These are phyloP conservation scores for Phytophthora foliorum DNA, from an alignment of 352 stramenopile genomes.

Conservation along the genomic window DNA sequence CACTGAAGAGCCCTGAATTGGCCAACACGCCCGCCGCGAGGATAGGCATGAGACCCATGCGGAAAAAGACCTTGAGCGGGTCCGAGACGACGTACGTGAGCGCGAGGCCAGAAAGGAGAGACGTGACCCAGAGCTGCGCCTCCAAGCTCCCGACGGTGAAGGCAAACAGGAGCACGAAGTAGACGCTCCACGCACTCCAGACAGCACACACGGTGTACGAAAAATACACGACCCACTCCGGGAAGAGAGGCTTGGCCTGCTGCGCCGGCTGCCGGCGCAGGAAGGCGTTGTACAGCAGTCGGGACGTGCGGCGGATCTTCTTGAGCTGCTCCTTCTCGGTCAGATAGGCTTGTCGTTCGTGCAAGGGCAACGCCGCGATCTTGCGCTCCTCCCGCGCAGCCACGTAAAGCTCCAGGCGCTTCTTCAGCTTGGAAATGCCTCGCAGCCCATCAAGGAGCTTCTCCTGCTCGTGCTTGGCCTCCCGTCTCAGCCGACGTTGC, in stretches of 20 bases:
- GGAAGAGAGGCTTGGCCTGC: slow-evolving; percentile 67
- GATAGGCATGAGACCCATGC: slow-evolving; percentile 76
- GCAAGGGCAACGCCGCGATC: slow-evolving; percentile 57
- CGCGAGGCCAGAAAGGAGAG: slow-evolving; percentile 57
- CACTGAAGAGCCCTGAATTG: slow-evolving; percentile 65
- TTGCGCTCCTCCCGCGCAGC: slow-evolving; percentile 47
- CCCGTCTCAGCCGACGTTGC: slow-evolving; percentile 44
- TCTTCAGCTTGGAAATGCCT: slow-evolving; percentile 67
- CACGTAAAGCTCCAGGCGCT: slow-evolving; percentile 61
- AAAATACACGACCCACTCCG: slow-evolving; percentile 79
- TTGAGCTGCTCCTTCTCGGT: slow-evolving; percentile 67
- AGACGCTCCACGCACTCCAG: slow-evolving; percentile 68
- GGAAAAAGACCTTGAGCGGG: slow-evolving; percentile 77
- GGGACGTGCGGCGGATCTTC: slow-evolving; percentile 70
- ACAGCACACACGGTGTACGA: slow-evolving; percentile 67
- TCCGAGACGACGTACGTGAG: slow-evolving; percentile 75
- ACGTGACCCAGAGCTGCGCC: slow-evolving; percentile 72
- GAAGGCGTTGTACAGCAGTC: slow-evolving; percentile 81
- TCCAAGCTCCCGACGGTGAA: slow-evolving; percentile 71
- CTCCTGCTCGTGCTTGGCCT: slow-evolving; percentile 52
- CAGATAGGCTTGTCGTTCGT: slow-evolving; percentile 70
- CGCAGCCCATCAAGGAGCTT: slow-evolving; percentile 54
- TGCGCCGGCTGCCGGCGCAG: slow-evolving; percentile 61
- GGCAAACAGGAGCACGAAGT: slow-evolving; percentile 79
- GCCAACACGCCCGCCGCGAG: slow-evolving; percentile 61